Percentiles rank a stretch among this genome's conserved stretches.
Conservation (phyloP, 164 flowering plant genomes). For the Litsea cubeba region DNA sequence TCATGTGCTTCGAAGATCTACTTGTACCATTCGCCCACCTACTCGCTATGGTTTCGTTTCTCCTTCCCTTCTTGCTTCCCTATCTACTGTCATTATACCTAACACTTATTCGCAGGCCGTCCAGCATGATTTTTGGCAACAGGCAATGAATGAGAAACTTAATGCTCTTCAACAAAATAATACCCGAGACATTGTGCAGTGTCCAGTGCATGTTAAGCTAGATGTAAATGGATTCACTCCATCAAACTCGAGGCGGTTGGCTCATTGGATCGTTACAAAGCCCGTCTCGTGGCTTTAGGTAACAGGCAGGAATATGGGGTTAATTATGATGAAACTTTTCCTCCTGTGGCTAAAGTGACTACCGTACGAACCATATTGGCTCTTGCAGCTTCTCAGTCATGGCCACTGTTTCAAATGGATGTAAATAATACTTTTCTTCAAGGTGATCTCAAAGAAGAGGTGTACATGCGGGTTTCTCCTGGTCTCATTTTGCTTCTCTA, state of each 20-base stretch:
- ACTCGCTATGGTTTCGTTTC: background rate
- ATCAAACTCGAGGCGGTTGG: background rate
- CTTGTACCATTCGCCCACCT: background rate
- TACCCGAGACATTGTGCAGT: background rate
- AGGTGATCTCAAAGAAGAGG: too few species aligned
- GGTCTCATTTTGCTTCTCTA: too few species aligned
- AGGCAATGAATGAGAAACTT: background rate
- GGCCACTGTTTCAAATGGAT: too few species aligned
- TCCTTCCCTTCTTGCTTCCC: background rate
- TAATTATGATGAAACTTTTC: too few species aligned
- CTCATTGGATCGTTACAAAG: background rate
- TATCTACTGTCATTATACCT: background rate
- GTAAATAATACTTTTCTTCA: too few species aligned
- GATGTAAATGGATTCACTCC: background rate
- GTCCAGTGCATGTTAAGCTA: background rate
- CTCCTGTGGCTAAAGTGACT: too few species aligned
- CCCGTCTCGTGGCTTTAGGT: too few species aligned
- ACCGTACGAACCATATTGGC: too few species aligned
- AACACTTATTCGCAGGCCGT: background rate
- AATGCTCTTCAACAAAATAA: background rate
- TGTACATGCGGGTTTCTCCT: too few species aligned
- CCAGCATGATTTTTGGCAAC: background rate
- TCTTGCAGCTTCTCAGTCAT: too few species aligned
- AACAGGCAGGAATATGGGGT: too few species aligned
- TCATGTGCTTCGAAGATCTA: background rate